Percentiles rank a stretch among this genome's conserved stretches.
Evolutionary conservation across 768 basidiomycete genomes (phyloP).

Genomic region (Auricularia cornea): DNA sequence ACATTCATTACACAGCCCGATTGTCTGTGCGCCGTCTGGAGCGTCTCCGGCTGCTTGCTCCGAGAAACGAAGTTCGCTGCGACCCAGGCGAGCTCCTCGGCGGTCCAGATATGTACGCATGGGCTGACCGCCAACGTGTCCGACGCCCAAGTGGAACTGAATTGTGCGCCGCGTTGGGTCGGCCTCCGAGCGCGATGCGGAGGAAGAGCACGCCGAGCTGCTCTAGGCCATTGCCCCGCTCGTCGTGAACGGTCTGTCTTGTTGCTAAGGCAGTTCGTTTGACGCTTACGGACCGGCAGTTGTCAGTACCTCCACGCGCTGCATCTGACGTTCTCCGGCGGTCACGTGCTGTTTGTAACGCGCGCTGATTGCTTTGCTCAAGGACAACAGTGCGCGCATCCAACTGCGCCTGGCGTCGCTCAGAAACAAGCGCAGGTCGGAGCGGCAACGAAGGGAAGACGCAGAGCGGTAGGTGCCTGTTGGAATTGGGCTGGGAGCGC

Average conservation of each 20-base stretch:
- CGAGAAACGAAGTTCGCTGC: no score
- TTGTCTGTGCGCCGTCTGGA: no score
- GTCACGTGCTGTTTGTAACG: no score
- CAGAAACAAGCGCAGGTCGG: neutral
- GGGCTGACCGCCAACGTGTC: no score
- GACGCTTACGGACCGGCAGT: neutral
- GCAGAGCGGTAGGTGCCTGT: neutral
- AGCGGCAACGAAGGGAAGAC: neutral
- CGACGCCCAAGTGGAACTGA: neutral
- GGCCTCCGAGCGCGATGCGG: conserved; percentile 32
- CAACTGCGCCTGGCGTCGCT: neutral
- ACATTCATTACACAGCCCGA: no score
- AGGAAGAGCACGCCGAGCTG: conserved; percentile 45
- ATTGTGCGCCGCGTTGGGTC: conserved; percentile 23
- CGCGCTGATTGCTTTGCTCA: neutral
- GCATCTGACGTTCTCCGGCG: neutral
- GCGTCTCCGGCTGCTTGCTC: no score
- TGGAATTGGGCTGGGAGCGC: conserved; percentile 34
- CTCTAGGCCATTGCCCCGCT: conserved; percentile 43
- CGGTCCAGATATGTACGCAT: no score
- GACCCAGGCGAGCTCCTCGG: no score
- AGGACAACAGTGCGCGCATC: neutral
- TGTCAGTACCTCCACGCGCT: neutral
- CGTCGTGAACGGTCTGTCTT: conserved; percentile 48
- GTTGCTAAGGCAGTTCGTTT: neutral